These are phyloP conservation scores for Vigna angularis DNA, from an alignment of 306 rosid species.

Conservation along the genomic window DNA sequence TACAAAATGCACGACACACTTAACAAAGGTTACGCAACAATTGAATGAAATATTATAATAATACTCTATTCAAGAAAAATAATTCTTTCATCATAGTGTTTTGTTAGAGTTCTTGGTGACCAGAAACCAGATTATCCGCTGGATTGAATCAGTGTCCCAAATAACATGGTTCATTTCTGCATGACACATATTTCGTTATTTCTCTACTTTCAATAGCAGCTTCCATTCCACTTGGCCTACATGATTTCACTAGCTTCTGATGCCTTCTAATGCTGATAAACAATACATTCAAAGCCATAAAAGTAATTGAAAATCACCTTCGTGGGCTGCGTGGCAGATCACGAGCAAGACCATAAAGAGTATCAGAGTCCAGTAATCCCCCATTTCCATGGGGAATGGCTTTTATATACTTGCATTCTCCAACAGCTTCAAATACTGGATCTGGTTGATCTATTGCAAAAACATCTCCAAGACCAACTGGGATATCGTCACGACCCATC, in stretches of 20 bases:
- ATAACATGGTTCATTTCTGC: too few species aligned
- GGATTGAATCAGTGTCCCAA: too few species aligned
- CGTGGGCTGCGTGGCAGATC: slow-evolving; percentile 82
- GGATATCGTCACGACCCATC: slow-evolving; percentile 98
- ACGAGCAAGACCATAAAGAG: slow-evolving; percentile 93
- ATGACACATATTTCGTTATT: too few species aligned
- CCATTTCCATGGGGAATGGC: slow-evolving; percentile 97
- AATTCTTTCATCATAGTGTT: too few species aligned
- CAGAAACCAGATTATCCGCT: too few species aligned
- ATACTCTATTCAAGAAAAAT: too few species aligned
- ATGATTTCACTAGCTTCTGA: not conserved
- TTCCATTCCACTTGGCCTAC: slow-evolving; percentile 12
- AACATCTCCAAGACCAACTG: slow-evolving; percentile 82
- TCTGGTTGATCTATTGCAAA: slow-evolving; percentile 78
- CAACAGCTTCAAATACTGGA: slow-evolving; percentile 60
- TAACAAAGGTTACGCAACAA: too few species aligned
- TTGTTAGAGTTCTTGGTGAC: too few species aligned
- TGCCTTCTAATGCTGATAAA: not conserved
- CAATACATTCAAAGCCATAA: not conserved
- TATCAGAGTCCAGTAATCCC: slow-evolving; percentile 86
- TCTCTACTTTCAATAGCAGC: not conserved
- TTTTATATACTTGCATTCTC: slow-evolving; percentile 76
- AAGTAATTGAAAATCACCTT: slow-evolving; percentile 60
- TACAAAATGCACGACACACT: too few species aligned
- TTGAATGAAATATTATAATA: too few species aligned